Percentiles rank a stretch among this genome's conserved stretches.
These are phyloP conservation scores for Centrapalus pauciflorus DNA, from an alignment of 129 eudicot species.

Conservation along the genomic window DNA sequence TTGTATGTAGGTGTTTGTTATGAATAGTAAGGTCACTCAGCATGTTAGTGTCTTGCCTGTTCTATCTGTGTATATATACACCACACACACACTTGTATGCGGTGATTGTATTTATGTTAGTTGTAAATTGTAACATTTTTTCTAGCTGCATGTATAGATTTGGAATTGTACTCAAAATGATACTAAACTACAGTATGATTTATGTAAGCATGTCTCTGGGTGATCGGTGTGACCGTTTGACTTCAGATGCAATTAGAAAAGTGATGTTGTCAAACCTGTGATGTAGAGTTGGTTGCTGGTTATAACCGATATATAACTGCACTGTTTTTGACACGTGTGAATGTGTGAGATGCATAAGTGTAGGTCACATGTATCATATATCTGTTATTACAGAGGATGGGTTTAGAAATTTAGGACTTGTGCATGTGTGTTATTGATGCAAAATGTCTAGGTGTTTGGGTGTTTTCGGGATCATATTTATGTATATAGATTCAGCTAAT, in stretches of 20 bases:
- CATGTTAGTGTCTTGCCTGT: background rate
- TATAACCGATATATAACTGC: slow-evolving; percentile 46
- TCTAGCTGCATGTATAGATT: background rate
- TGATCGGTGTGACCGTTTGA: background rate
- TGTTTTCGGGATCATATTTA: background rate
- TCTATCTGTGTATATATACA: background rate
- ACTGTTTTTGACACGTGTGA: slow-evolving; percentile 8
- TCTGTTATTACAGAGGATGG: background rate
- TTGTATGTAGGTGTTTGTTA: background rate
- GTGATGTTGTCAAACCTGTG: background rate
- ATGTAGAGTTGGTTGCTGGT: slow-evolving; percentile 36
- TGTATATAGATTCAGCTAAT: background rate
- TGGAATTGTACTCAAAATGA: background rate
- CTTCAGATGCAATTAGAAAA: background rate
- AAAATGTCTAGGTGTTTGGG: background rate
- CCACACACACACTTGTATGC: too few species aligned
- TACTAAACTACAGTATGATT: background rate
- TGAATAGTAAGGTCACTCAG: background rate
- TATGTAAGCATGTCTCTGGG: background rate
- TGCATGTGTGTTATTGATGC: slow-evolving; percentile 17
- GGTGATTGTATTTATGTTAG: background rate
- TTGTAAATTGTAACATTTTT: background rate
- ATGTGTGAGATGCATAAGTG: background rate
- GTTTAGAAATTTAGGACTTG: background rate
- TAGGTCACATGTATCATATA: background rate